Evolutionary conservation across 2,329 filamentous ascomycete species (phyloP), one percentile per base, ranked within the genome.

Genomic region (Phaeosphaeriaceae sp.): DNA sequence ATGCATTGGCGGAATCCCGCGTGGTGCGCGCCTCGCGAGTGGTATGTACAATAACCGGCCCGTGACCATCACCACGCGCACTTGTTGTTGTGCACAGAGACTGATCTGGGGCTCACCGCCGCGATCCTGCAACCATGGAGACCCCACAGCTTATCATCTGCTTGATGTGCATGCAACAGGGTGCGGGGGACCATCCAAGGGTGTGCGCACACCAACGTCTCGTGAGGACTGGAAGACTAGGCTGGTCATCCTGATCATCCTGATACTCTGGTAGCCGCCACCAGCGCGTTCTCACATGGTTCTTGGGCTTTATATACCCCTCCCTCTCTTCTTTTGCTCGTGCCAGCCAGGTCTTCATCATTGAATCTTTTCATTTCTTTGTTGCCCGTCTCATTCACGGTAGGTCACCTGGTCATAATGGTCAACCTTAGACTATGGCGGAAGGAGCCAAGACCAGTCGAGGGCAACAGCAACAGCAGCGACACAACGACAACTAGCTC

Each of bases 111-210:
- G 34, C 11, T 20, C 38, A 41, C 38, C 38, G 38, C 38, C 20
- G 38, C 38, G 13, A 13, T 32, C 18, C 34, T 9, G 13, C 37
- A 36, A 48, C 29, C 26, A 51, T 54, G 44, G 39, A 39, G 39
- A 45, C 53, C 45, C 56, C 53, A 59, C 58, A 49, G 23, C n/a
- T 42, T 39, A 48, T 63, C 60, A 63, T 40, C 60, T 62, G 60
- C 50, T 54, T 47, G 34, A 50, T 40, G 46, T 33, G 42, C 46
- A 39, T 29, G 42, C 54, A 52, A 49, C 33, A 44, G 46, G n/a
- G n/a, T n/a, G 49, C 50, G 53, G 56, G 49, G 58, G 60, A 34
- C 35, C 26, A 38, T 29, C 40, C 30, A 46, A 30, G 41, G 32
- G 39, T 36, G 40, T 45, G 47, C 38, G 48, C 34, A 23, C 18